Base-by-base conservation (phyloP, 345 rosid genomes). In the Iberis pinnata region DNA sequence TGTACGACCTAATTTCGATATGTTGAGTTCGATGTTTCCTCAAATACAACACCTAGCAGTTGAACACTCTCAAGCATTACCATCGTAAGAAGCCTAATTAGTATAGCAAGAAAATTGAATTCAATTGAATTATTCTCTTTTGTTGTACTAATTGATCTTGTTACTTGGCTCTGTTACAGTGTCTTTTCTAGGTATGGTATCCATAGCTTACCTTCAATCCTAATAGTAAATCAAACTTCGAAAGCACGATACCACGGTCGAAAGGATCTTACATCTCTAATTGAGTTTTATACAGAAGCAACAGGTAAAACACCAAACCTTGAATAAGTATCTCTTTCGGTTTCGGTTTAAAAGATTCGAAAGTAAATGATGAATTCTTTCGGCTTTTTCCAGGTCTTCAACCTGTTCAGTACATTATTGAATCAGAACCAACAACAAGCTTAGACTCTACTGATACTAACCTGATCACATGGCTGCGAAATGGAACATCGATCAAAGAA, bases 111-210 rank as follows among this genome's bases (percentile, higher is more conserved):
- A n/a, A n/a, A n/a, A n/a, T n/a, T n/a, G 14, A 25, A 27, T 1
- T 49, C 2, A 12, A 43, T 13, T 13, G 41, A 53, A 53, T 53
- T 20, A 25, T 14, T 45, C 5, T 22, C 25, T 6, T 58, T 45
- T 15, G 5, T 22, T 3, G 2, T 38, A 19, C 37, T 24, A 24
- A 53, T 41, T 47, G 35, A 3, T 53, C 8, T 40, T 35, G 18
- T 6, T 10, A 7, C 6, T 26, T n/a, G n/a, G 25, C 50, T 55
- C 39, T 44, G 16, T 63, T 61, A 69, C 82, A 88, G 96, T 65
- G 49, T 88, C 36, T 88, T 79, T 69, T 92, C 93, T 9, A 78
- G 76, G 67, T 82, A 79, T 61, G 96, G 96, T 62, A 78, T 90
- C 58, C 98, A 74, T 67, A 81, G 94, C 69, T 61, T 89, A 67